Evolutionary conservation across 78 protist genomes (phyloP).

Genomic region (Dictyostelium citrinum): DNA sequence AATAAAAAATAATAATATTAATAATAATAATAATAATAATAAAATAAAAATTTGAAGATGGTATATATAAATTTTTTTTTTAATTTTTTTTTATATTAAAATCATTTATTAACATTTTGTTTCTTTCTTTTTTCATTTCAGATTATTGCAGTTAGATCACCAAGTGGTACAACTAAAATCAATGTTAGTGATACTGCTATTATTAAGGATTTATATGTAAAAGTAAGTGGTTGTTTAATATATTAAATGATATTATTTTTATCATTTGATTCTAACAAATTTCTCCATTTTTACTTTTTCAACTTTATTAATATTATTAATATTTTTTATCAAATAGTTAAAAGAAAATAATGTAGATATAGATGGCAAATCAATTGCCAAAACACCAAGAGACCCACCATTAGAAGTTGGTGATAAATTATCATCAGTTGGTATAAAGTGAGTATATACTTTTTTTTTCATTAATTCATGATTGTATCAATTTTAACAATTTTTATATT

Average conservation of each 20-base stretch:
- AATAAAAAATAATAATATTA: no score
- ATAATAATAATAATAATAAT: no score
- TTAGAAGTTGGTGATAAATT: neutral
- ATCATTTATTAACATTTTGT: neutral
- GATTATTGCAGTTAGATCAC: constrained; percentile 63
- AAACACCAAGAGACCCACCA: constrained; percentile 41
- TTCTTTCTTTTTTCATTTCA: neutral
- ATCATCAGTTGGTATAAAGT: constrained; percentile 29
- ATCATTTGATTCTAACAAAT: neutral
- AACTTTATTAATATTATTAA: no score
- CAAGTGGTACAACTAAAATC: constrained; percentile 46
- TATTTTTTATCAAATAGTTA: no score
- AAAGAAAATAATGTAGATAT: neutral
- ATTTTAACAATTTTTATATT: neutral
- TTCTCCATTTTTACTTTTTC: neutral
- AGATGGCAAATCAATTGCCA: constrained; percentile 26
- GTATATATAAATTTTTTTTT: neutral
- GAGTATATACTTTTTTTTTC: neutral
- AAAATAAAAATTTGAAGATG: no score
- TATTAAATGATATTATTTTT: no score
- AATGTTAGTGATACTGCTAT: constrained; percentile 15
- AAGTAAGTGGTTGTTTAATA: no score
- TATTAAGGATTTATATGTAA: constrained; percentile 24
- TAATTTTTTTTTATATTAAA: neutral
- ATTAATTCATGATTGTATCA: neutral